Evolutionary conservation across 2,329 filamentous ascomycete genomes (phyloP).

Genomic region (Pseudogymnoascus sp.): DNA sequence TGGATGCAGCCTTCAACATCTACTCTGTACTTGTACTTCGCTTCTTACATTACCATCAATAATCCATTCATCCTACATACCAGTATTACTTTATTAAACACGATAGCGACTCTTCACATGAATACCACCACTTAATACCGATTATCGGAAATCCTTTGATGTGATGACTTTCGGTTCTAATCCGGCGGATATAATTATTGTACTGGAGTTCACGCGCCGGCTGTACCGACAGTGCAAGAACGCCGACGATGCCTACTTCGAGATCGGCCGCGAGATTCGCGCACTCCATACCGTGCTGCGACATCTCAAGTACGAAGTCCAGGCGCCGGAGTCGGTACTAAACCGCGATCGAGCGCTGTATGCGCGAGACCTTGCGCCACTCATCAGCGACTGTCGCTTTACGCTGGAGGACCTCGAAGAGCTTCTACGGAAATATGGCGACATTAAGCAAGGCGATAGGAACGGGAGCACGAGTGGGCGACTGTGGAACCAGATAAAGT

Average conservation of each 20-base stretch:
- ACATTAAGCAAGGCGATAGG: constrained; percentile 17
- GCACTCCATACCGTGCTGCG: constrained; percentile 49
- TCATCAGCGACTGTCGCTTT: constrained; percentile 49
- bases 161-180: constrained; percentile 27
- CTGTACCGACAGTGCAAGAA: constrained; percentile 48
- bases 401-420: constrained; percentile 48
- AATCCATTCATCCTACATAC: background rate
- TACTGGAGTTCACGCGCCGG: constrained; percentile 47
- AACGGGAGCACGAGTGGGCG: constrained; percentile 14
- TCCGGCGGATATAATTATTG: constrained; percentile 42
- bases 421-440: constrained; percentile 41
- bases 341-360: constrained; percentile 40
- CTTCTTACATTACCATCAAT: background rate
- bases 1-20: background rate
- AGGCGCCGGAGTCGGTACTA: constrained; percentile 49
- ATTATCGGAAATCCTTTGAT: constrained; percentile 5
- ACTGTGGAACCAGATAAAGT: constrained; percentile 24
- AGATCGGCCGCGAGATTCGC: constrained; percentile 43
- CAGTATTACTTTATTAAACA: background rate
- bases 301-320: constrained; percentile 50
- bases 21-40: background rate
- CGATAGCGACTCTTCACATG: background rate
- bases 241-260: constrained; percentile 38
- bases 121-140: constrained; percentile 6
- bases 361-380: constrained; percentile 41